These are phyloP conservation scores for maize (Zea mays) DNA, from an alignment of 176 grass and related monocot genomes.

Conservation along the genomic window Zm-B73-REFERENCE-NAM-5.0 NC_050099.1:192996001-192996500, in stretches of 20 bases:
- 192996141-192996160: conserved; percentile 60
- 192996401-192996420: conserved; percentile 87
- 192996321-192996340: conserved; percentile 22
- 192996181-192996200: conserved; percentile 76
- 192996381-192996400: conserved; percentile 92
- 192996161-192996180: conserved; percentile 89
- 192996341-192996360: conserved; percentile 35
- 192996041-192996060: not conserved
- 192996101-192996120: not conserved
- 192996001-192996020: too few relatives aligned
- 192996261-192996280: conserved; percentile 77
- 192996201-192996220: conserved; percentile 64
- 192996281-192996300: conserved; percentile 19
- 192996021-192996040: too few relatives aligned
- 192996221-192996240: conserved; percentile 99
- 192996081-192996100: not conserved
- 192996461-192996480: conserved; percentile 94
- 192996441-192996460: conserved; percentile 79
- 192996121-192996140: conserved; percentile 20
- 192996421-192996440: conserved; percentile 94
- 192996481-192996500: conserved; percentile 98
- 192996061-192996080: not conserved
- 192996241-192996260: conserved; percentile 89
- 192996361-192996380: conserved; percentile 32
- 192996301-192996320: not conserved